These are phyloP conservation scores for Pseudogymnoascus sp. DNA, from an alignment of 2,329 filamentous ascomycete species.

Conservation along the genomic window DNA sequence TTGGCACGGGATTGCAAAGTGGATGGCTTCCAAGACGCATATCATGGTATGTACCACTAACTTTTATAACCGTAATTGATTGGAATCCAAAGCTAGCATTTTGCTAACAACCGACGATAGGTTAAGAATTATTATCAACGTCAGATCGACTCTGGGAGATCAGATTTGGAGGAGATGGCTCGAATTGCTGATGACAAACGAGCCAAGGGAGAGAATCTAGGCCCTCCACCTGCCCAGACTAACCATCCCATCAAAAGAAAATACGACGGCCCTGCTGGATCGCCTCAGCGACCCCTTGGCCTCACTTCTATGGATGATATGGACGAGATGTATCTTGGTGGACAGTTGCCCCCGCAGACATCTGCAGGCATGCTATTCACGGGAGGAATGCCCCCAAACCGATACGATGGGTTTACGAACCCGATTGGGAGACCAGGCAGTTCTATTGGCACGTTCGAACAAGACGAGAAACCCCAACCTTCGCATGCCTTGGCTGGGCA, in stretches of 20 bases:
- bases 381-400: background rate
- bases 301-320: slow-evolving; percentile 37
- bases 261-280: slow-evolving; percentile 40
- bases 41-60: slow-evolving; percentile 60
- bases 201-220: slow-evolving; percentile 49
- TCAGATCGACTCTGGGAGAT: slow-evolving; percentile 51
- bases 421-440: background rate
- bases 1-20: slow-evolving; percentile 65
- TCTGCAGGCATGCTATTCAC: slow-evolving; percentile 12
- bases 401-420: background rate
- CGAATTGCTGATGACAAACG: slow-evolving; percentile 53
- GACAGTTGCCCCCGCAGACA: slow-evolving; percentile 12
- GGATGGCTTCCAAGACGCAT: slow-evolving; percentile 78
- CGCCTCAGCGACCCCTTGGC: slow-evolving; percentile 41
- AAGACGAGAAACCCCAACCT: background rate
- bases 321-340: slow-evolving; percentile 32
- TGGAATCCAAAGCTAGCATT: slow-evolving; percentile 24
- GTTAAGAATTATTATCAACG: slow-evolving; percentile 63
- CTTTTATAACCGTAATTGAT: slow-evolving; percentile 23
- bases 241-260: slow-evolving; percentile 44
- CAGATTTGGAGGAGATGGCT: slow-evolving; percentile 54
- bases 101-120: slow-evolving; percentile 35
- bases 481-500: slow-evolving; percentile 14
- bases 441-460: slow-evolving; percentile 6
- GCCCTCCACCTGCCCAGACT: slow-evolving; percentile 52